Base-by-base conservation (phyloP, 257 asterid genomes). In the Primulina eburnea region DNA sequence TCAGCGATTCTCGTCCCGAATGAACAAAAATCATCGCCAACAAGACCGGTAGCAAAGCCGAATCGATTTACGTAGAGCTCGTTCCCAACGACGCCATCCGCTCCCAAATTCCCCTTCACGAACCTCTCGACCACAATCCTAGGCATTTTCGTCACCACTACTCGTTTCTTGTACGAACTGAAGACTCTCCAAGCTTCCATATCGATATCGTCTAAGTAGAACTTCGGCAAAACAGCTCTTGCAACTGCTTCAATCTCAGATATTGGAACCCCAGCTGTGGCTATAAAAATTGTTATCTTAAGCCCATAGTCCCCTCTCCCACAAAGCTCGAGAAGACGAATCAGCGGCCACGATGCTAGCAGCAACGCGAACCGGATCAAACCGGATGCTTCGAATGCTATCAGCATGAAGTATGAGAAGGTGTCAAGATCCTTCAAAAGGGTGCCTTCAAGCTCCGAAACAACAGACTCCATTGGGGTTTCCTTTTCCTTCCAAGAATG, bases 371-470 rank as follows among this genome's bases (percentile, higher is more conserved):
- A 90, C 0, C 96, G 84, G 65, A 89, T 65, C 1, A 90, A 78
- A 10, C 94, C 88, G 4, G 96, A 90, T 0, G 95, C 97, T 67
- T 93, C 98, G 61, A 93, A 93, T 6, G 98, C 97, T 1, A 93
- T 78, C 38, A 93, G 24, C 97, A 93, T 90, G 79, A 90, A 93
- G 67, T 90, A 93, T 24, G 92, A 86, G 71, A 93, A 93, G 0
- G 86, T 79, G 68, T 89, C 77, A 12, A 77, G 83, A 71, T 87
- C 77, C 60, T 82, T 89, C 66, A 93, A 58, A 26, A 93, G 94
- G 50, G 85, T 77, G 14, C 99, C 96, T 83, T 90, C 96, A 1
- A 93, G 73, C 70, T 87, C 96, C 0, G 87, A 81, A 57, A 88
- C 83, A 56, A 85, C 78, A 20, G 89, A 81, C 55, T 80, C 84